Conservation (phyloP, 2,329 filamentous ascomycete species). For the Calonectria pauciramosa region DNA sequence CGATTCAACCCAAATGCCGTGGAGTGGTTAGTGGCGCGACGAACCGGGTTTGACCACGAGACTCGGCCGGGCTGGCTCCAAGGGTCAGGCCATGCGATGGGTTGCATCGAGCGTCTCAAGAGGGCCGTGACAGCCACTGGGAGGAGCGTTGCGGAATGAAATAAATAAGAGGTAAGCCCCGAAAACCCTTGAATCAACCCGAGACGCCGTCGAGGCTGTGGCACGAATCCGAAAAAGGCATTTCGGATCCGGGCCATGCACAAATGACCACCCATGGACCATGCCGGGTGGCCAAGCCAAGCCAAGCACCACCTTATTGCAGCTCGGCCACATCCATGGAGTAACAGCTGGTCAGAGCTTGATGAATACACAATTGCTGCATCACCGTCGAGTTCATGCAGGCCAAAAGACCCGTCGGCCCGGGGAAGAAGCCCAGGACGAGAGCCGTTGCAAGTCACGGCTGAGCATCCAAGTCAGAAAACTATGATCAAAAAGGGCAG, state of each 20-base stretch:
- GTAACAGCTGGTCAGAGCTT: background rate
- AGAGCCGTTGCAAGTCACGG: background rate
- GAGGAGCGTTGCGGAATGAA: background rate
- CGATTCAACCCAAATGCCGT: slow-evolving; percentile 18
- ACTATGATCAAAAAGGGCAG: background rate
- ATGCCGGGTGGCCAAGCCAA: background rate
- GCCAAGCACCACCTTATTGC: background rate
- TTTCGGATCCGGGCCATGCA: background rate
- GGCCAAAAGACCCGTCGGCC: background rate
- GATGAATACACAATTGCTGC: background rate
- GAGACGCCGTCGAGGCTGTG: background rate
- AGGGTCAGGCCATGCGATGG: background rate
- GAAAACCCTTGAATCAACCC: background rate
- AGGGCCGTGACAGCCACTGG: background rate
- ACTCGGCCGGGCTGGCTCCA: background rate
- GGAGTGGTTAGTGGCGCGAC: slow-evolving; percentile 20
- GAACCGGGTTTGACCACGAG: slow-evolving; percentile 23
- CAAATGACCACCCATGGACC: background rate
- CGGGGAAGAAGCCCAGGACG: background rate
- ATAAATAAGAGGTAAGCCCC: background rate
- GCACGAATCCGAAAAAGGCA: slow-evolving; percentile 9
- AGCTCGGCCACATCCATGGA: background rate
- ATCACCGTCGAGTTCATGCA: background rate
- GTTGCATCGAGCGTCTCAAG: background rate
- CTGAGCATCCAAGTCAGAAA: background rate